Percentiles rank a stretch among this genome's conserved stretches.
Conservation (phyloP, 768 basidiomycete genomes). For the Filobasidium wieringae region DNA sequence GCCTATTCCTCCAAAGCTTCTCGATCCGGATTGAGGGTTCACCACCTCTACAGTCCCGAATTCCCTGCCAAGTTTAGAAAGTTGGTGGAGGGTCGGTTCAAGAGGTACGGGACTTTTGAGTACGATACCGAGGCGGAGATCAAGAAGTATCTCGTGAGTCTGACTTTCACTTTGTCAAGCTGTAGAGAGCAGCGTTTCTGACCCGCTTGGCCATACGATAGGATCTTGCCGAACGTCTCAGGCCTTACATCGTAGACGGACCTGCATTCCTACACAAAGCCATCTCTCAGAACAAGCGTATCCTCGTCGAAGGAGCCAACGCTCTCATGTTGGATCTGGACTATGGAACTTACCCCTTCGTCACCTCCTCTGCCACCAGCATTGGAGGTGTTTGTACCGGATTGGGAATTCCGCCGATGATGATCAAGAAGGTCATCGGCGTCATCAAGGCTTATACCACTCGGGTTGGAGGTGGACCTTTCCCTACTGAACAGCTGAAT, state of each 20-base stretch:
- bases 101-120: constrained; percentile 94
- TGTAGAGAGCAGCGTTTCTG: too few species aligned
- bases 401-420: constrained; percentile 85
- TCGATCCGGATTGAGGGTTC: constrained; percentile 85
- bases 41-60: constrained; percentile 81
- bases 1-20: constrained; percentile 97
- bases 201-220: constrained; percentile 37
- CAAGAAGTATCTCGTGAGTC: constrained; percentile 65
- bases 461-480: constrained; percentile 94
- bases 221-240: constrained; percentile 70
- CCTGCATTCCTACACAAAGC: constrained; percentile 73
- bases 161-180: not conserved
- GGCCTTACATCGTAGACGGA: constrained; percentile 81
- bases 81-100: constrained; percentile 91
- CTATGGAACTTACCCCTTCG: constrained; percentile 94
- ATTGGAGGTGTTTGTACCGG: constrained; percentile 96
- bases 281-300: constrained; percentile 57
- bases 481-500: constrained; percentile 90
- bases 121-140: constrained; percentile 98
- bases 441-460: constrained; percentile 98
- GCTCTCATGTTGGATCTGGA: constrained; percentile 98
- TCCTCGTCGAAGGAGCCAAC: constrained; percentile 95
- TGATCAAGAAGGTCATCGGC: constrained; percentile 74
- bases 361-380: constrained; percentile 84
- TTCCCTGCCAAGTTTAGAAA: constrained; percentile 89